Evolutionary conservation across 768 basidiomycete species (phyloP).

Genomic region (Hemileccinum rubropunctum): DNA sequence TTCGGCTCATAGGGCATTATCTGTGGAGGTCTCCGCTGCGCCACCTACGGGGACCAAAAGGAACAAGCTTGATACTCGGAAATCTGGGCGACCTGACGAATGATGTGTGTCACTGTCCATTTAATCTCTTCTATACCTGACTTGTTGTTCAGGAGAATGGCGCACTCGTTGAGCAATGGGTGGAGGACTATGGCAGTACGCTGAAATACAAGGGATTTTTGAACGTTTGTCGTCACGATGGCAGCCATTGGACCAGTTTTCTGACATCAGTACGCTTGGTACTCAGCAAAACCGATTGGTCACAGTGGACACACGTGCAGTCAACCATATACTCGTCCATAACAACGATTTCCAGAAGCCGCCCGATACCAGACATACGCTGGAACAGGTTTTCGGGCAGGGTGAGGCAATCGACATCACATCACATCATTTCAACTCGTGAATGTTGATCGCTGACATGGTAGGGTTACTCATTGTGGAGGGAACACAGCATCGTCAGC

Average conservation of each 20-base stretch:
- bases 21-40: slow-evolving; percentile 42
- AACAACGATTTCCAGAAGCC: slow-evolving; percentile 57
- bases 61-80: slow-evolving; percentile 44
- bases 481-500: slow-evolving; percentile 39
- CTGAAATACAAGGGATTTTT: slow-evolving; percentile 44
- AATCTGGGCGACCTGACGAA: slow-evolving; percentile 44
- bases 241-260: background rate
- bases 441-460: background rate
- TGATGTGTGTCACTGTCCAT: slow-evolving; percentile 31
- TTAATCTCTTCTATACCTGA: background rate
- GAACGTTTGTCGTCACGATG: slow-evolving; percentile 33
- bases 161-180: slow-evolving; percentile 43
- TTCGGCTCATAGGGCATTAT: slow-evolving; percentile 26
- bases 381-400: slow-evolving; percentile 42
- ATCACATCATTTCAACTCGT: background rate
- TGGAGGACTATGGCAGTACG: slow-evolving; percentile 45
- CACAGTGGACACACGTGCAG: slow-evolving; percentile 59
- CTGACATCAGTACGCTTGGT: background rate
- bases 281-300: slow-evolving; percentile 41
- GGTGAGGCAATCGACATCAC: slow-evolving; percentile 20
- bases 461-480: slow-evolving; percentile 50
- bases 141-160: slow-evolving; percentile 21
- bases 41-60: slow-evolving; percentile 51
- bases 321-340: slow-evolving; percentile 64
- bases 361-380: slow-evolving; percentile 32